These are phyloP conservation scores for Monosporascus sp. DNA, from an alignment of 2,329 filamentous ascomycete genomes.

Conservation along the genomic window DNA sequence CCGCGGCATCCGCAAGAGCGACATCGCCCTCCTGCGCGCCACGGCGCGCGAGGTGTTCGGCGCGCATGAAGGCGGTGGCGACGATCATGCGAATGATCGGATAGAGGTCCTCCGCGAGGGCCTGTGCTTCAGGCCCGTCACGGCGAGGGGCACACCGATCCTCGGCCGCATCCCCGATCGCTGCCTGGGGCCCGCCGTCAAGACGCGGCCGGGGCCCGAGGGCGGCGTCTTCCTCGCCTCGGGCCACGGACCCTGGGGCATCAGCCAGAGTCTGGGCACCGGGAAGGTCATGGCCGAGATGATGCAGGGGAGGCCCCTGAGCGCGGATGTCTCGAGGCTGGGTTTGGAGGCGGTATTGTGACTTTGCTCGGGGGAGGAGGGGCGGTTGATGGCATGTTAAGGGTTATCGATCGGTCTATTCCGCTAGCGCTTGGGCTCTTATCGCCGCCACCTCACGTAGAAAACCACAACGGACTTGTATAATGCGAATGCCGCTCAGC, in stretches of 20 bases:
- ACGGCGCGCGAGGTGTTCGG: conserved; percentile 46
- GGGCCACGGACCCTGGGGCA: conserved; percentile 75
- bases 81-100: conserved; percentile 39
- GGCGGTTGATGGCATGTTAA: no score
- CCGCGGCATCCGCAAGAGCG: conserved; percentile 32
- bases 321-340: conserved; percentile 54
- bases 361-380: neutral
- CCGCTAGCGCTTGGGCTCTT: no score
- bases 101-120: conserved; percentile 59
- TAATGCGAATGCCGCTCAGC: no score
- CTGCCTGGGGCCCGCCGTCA: conserved; percentile 45
- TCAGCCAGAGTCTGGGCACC: conserved; percentile 59
- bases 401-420: no score
- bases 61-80: conserved; percentile 33
- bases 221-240: conserved; percentile 67
- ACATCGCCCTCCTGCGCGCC: conserved; percentile 44
- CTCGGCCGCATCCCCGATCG: conserved; percentile 52
- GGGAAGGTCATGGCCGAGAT: conserved; percentile 67
- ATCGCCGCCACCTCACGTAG: no score
- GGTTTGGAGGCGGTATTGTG: conserved; percentile 18
- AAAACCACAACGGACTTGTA: no score
- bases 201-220: conserved; percentile 33
- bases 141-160: conserved; percentile 58
- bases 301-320: conserved; percentile 52
- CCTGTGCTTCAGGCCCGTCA: conserved; percentile 70